A percentile compares a stretch with the other conserved stretches of the same genome.
phyloP scores from a whole-genome alignment of 192 early-diverging fungal species.

The Entomortierella chlamydospora region DNA sequence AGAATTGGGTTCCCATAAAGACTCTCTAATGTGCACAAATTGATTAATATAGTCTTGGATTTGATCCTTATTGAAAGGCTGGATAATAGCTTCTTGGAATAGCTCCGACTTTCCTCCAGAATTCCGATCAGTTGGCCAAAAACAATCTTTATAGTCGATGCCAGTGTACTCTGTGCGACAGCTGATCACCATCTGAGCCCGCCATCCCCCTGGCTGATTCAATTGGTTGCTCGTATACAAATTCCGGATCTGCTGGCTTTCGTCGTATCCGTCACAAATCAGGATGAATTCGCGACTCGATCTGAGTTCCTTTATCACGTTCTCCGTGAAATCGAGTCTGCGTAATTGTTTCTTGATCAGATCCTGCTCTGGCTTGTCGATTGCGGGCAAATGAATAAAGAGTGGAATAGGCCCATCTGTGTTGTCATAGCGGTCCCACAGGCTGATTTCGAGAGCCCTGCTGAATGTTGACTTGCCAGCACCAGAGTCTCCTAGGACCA shows the following conservation, averaged over 20 bases:
- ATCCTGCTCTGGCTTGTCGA: constrained; percentile 11
- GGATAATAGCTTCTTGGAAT: not conserved
- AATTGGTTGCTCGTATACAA: not conserved
- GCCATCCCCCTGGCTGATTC: not conserved
- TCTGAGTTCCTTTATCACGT: not conserved
- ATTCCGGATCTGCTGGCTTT: constrained; percentile 2
- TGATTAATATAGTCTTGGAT: constrained; percentile 3
- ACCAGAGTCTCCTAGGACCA: constrained; percentile 15
- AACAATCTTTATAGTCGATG: too few relatives aligned
- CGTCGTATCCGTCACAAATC: not conserved
- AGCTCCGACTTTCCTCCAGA: not conserved
- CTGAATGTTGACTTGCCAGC: constrained; percentile 18
- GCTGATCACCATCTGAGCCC: constrained; percentile 3
- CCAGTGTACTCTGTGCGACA: constrained; percentile 5
- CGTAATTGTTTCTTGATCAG: constrained; percentile 20
- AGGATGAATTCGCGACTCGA: constrained; percentile 1
- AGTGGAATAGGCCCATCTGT: not conserved
- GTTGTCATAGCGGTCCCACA: constrained; percentile 8
- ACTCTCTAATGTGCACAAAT: not conserved
- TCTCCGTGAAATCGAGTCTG: not conserved
- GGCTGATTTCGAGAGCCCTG: not conserved
- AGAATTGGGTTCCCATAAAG: too few relatives aligned
- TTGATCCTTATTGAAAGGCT: not conserved
- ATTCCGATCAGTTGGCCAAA: not conserved
- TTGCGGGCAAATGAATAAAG: not conserved